Base-by-base conservation (phyloP, 805 yeast species). In the Ogataea naganishii region DNA sequence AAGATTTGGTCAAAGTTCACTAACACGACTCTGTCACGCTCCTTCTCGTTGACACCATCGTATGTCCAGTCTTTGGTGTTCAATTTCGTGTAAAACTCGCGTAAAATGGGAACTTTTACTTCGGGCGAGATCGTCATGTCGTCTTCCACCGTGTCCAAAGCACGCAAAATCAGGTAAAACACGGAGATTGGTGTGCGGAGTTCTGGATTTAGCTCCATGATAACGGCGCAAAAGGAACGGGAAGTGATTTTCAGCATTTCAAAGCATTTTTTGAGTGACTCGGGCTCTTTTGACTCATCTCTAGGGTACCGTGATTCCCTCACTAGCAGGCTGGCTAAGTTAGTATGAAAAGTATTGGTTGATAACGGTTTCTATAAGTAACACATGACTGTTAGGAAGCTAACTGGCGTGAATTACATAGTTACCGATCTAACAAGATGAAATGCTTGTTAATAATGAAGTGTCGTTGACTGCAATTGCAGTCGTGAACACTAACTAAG, bases 101-200 rank as follows among this genome's bases (percentile, higher is more conserved):
- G 67, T 41, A 92, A 66, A 29, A 86, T 52, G 3, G 92, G 86
- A 16, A 86, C 60, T 58, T 92, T 92, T 36, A 74, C 44, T 14
- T 66, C 63, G 5, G 81, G 76, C 37, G 73, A 79, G 35, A 92
- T 60, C 7, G 92, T 71, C 94, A 86, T 86, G 54, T 92, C 97
- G 55, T 92, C 98, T 55, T 92, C 98, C 33, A 92, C 69, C 1
- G 98, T 92, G 51, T 92, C 98, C 45, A 92, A 69, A 2, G 95
- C 98, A 37, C 98, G 71, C 40, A 92, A 61, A 14, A 86, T 68
- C 33, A 92, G 57, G 56, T 92, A 92, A 58, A 92, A 92, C 5
- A 92, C 36, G 86, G 76, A 77, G 37, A 84, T 69, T 1, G 80
- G 82, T 39, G 75, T 75, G 40, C 95, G 72, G 40, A 92, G 62